phyloP scores from a whole-genome alignment of 1,284 basidiomycete genomes.

The Moesziomyces sp. region DNA sequence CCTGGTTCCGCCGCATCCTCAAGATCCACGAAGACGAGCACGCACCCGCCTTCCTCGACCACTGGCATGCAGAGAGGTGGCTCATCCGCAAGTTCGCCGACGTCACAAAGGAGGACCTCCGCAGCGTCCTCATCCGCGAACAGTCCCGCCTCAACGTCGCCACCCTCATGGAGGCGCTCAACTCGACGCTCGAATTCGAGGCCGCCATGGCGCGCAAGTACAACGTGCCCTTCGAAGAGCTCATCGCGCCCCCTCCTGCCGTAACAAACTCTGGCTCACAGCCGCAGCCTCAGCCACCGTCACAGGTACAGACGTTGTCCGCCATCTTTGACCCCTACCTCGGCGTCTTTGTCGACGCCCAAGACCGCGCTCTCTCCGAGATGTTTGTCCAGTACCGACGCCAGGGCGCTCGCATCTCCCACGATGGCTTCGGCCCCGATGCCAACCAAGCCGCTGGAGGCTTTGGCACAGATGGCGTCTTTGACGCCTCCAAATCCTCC shows the following conservation, averaged over 20 bases:
- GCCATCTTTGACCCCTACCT: conserved; percentile 91
- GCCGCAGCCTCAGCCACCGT: conserved; percentile 4
- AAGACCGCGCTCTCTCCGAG: conserved; percentile 76
- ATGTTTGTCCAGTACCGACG: conserved; percentile 51
- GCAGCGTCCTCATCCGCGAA: conserved; percentile 61
- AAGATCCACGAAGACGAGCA: conserved; percentile 88
- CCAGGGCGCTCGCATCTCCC: conserved; percentile 34
- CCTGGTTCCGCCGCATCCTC: conserved; percentile 94
- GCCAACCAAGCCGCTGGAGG: conserved; percentile 19
- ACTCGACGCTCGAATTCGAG: conserved; percentile 65
- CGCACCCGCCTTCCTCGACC: conserved; percentile 52
- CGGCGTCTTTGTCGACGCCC: conserved; percentile 91
- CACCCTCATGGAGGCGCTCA: conserved; percentile 59
- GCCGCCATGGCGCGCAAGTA: conserved; percentile 52
- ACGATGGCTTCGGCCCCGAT: conserved; percentile 12
- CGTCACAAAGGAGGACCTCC: conserved; percentile 63
- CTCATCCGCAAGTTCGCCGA: conserved; percentile 59
- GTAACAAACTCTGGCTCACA: neutral
- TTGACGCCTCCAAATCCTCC: conserved; percentile 71
- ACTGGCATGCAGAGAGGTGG: conserved; percentile 60
- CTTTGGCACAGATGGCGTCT: conserved; percentile 69
- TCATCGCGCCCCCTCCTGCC: conserved; percentile 22
- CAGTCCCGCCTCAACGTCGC: conserved; percentile 58
- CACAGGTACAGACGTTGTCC: conserved; percentile 69
- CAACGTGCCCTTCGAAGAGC: conserved; percentile 42